Base-by-base conservation (phyloP, 306 rosid genomes). In the Lotus japonicus region DNA sequence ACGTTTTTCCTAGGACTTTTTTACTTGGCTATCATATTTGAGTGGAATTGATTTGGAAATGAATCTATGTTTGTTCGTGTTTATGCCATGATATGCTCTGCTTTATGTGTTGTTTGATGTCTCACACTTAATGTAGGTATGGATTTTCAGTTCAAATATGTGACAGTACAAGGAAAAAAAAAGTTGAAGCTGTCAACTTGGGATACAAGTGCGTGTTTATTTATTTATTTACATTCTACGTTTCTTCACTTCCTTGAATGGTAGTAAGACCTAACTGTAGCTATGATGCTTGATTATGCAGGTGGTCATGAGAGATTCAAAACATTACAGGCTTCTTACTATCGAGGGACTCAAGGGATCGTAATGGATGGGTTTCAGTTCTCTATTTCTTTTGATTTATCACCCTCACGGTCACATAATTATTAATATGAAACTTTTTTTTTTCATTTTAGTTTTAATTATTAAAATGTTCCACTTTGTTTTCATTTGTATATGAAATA, bases 301-400 rank as follows among this genome's bases (percentile, higher is more conserved):
- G 98, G 96, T 83, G 96, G 98, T 73, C 98, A 89, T 74, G 96
- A 92, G 86, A 83, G 98, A 83, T 92, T 92, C 81, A 84, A 96
- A 75, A 89, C 98, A 60, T 65, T 92, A 74, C 87, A 92, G 11
- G 85, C 96, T 77, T 89, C 98, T 56, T 92, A 92, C 72, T 92
- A 89, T 81, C 82, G 96, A 71, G 98, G 98, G 26, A 96, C 98
- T 1, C 98, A 87, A 79, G 98, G 96, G 65, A 83, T 92, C 80
- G 85, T 92, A 60, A 89, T 89, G 96, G 95, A 96, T 84, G 76
- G 65, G 88, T 83, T 73, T 70, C 66, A 41, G n/a, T 38, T 71
- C 28, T 58, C 5, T 28, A 6, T 43, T 48, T 38, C 9, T 46
- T 66, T 13, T 16, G 26, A 21, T 16, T 58, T 21, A 46, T 21